Conservation (phyloP, 306 rosid species). For the Vigna reflexopilosa region DNA sequence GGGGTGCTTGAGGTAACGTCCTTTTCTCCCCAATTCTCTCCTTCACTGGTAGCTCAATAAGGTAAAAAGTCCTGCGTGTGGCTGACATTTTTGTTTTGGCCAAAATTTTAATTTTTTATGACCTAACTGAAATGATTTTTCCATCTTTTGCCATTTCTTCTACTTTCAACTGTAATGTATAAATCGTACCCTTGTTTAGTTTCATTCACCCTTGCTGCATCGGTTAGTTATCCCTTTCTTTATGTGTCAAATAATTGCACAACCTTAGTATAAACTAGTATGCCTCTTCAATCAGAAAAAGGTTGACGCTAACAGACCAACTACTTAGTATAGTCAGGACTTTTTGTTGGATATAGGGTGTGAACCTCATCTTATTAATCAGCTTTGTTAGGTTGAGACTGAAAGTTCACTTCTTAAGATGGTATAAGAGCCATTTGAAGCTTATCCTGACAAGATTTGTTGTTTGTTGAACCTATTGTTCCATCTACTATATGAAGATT, state of each 20-base stretch:
- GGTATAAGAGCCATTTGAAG: no score
- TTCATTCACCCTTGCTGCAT: constrained; percentile 26
- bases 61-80: neutral
- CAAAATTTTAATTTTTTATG: neutral
- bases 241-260: constrained; percentile 11
- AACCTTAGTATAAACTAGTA: constrained; percentile 9
- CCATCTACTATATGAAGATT: no score
- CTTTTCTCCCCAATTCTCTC: neutral
- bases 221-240: constrained; percentile 9
- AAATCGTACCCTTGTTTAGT: constrained; percentile 1
- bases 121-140: constrained; percentile 5
- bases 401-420: no score
- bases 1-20: constrained; percentile 90
- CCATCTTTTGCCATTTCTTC: neutral
- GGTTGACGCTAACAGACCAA: constrained; percentile 5
- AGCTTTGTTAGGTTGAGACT: no score
- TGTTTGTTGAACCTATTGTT: no score
- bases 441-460: no score
- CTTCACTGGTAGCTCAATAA: neutral
- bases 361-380: no score
- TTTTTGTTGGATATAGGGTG: no score
- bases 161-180: neutral
- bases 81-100: constrained; percentile 1
- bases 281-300: constrained; percentile 29
- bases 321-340: neutral